A percentile compares a stretch with the other conserved stretches of the same genome.
Conservation (phyloP, 129 eudicot genomes). For the Artemisia tridentata region DNA sequence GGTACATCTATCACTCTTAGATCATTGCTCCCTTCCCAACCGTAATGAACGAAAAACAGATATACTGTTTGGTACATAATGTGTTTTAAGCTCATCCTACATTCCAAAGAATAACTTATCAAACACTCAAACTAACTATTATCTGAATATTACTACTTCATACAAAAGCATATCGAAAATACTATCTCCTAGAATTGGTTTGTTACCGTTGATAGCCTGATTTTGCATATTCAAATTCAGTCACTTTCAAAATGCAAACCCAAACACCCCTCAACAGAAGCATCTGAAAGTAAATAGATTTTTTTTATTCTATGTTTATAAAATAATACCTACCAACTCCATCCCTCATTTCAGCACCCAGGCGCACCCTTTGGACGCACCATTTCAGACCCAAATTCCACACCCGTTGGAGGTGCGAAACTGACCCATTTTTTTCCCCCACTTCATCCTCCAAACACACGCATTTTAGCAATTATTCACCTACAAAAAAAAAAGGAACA, state of each 20-base stretch:
- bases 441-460: no score
- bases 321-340: no score
- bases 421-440: no score
- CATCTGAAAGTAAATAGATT: not conserved
- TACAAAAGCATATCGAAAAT: not conserved
- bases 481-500: no score
- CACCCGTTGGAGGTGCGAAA: no score
- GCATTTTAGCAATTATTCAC: no score
- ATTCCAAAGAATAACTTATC: no score
- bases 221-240: not conserved
- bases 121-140: not conserved
- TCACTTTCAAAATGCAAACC: not conserved
- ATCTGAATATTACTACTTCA: not conserved
- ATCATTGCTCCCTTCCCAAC: conserved; percentile 58
- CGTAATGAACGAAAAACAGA: conserved; percentile 33
- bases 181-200: not conserved
- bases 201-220: not conserved
- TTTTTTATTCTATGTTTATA: no score
- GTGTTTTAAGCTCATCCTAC: conserved; percentile 15
- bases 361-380: no score
- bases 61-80: not conserved
- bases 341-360: no score
- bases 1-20: conserved; percentile 66
- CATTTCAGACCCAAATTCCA: no score
- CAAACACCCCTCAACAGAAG: not conserved